phyloP scores from a whole-genome alignment of 345 rosid genomes.

The Brassica juncea region DNA sequence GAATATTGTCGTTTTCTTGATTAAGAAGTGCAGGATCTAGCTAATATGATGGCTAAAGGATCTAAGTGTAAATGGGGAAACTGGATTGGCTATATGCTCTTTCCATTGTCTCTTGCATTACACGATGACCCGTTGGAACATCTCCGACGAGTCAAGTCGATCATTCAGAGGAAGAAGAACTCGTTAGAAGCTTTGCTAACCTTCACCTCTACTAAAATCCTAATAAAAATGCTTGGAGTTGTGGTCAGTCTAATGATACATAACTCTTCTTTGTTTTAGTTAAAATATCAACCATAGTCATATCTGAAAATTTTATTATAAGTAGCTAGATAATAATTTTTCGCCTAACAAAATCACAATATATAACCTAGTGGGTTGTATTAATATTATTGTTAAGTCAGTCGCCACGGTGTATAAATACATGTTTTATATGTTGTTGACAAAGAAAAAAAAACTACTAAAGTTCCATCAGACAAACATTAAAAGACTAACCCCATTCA shows the following conservation, averaged over 20 bases:
- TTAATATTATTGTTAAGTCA: neutral
- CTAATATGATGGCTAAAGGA: slow-evolving; percentile 53
- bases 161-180: slow-evolving; percentile 50
- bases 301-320: neutral
- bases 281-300: neutral
- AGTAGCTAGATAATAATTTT: neutral
- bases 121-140: slow-evolving; percentile 53
- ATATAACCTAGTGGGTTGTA: neutral
- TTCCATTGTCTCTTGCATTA: slow-evolving; percentile 51
- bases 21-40: slow-evolving; percentile 43
- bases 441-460: neutral
- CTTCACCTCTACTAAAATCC: neutral
- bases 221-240: neutral
- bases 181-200: slow-evolving; percentile 51
- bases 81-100: slow-evolving; percentile 51
- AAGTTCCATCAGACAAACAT: neutral
- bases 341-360: neutral
- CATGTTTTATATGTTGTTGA: neutral
- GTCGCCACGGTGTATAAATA: neutral
- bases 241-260: neutral
- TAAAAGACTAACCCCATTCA: neutral
- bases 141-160: slow-evolving; percentile 49
- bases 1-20: neutral
- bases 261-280: neutral
- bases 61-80: slow-evolving; percentile 58